Evolutionary conservation across 345 rosid species (phyloP).

Genomic region (Cardiospermum halicacabum): DNA sequence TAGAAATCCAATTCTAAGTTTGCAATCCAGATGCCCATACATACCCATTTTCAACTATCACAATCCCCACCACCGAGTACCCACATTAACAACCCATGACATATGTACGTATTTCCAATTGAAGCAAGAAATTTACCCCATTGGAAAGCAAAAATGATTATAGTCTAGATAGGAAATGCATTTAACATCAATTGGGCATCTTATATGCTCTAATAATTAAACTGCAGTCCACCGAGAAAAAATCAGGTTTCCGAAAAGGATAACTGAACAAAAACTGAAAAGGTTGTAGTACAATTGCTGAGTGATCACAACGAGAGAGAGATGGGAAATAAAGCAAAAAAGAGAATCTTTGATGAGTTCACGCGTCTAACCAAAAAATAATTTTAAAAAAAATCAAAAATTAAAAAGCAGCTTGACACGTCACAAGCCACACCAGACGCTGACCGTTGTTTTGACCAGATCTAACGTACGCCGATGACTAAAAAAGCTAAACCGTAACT

Average conservation of each 20-base stretch:
- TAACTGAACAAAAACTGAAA: constrained; percentile 4
- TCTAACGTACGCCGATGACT: constrained; percentile 17
- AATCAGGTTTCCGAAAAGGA: constrained; percentile 2
- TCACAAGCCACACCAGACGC: background rate
- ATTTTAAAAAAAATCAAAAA: background rate
- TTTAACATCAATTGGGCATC: too few species aligned
- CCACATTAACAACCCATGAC: too few species aligned
- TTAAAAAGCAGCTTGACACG: background rate
- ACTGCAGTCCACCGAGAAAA: constrained; percentile 2
- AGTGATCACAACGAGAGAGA: constrained; percentile 5
- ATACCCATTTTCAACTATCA: too few species aligned
- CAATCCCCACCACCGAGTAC: too few species aligned
- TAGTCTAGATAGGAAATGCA: too few species aligned
- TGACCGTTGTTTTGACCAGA: constrained; percentile 33
- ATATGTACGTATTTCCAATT: too few species aligned
- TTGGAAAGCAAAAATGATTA: too few species aligned
- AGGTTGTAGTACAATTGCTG: background rate
- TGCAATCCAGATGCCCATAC: background rate
- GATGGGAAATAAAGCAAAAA: too few species aligned
- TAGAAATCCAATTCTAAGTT: background rate
- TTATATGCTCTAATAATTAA: constrained; percentile 4
- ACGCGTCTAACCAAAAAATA: constrained; percentile 21
- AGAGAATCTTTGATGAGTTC: constrained; percentile 26
- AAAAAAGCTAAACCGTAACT: constrained; percentile 3
- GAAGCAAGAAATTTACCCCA: too few species aligned